Evolutionary conservation across 352 stramenopile genomes (phyloP).

Genomic region (Phytophthora uliginosa): DNA sequence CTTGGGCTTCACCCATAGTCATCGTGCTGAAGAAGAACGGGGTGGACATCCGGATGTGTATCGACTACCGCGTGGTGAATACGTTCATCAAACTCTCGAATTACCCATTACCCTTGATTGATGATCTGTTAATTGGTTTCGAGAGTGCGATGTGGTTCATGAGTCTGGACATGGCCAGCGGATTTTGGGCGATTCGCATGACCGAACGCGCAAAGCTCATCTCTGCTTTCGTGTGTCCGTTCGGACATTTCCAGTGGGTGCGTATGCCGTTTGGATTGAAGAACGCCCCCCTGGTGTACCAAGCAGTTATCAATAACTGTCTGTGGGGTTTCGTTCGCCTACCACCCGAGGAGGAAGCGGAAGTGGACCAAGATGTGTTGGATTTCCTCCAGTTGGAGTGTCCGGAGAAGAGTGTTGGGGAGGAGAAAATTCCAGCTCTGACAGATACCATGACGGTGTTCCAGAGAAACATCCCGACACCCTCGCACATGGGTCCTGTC

Average conservation of each 20-base stretch:
- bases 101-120: conserved; percentile 30
- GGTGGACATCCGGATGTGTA: conserved; percentile 22
- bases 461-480: not conserved
- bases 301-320: conserved; percentile 25
- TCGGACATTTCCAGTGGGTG: conserved; percentile 34
- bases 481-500: not conserved
- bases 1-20: conserved; percentile 1
- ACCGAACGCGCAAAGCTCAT: conserved; percentile 22
- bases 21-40: conserved; percentile 16
- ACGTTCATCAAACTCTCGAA: conserved; percentile 17
- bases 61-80: conserved; percentile 32
- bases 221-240: conserved; percentile 29
- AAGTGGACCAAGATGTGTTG: conserved; percentile 7
- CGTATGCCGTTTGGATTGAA: conserved; percentile 26
- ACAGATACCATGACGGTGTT: conserved; percentile 1
- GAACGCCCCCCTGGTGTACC: conserved; percentile 26
- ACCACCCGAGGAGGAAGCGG: not conserved
- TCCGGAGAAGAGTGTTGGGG: not conserved
- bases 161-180: conserved; percentile 19
- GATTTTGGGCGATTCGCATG: conserved; percentile 37
- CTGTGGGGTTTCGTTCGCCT: conserved; percentile 18
- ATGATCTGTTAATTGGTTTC: conserved; percentile 37
- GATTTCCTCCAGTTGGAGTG: not conserved
- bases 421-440: not conserved
- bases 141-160: conserved; percentile 23